A percentile compares a stretch with the other conserved stretches of the same genome.
Evolutionary conservation across 73 alveolate genomes (phyloP).

Genomic region (Tetrahymena malaccensis): DNA sequence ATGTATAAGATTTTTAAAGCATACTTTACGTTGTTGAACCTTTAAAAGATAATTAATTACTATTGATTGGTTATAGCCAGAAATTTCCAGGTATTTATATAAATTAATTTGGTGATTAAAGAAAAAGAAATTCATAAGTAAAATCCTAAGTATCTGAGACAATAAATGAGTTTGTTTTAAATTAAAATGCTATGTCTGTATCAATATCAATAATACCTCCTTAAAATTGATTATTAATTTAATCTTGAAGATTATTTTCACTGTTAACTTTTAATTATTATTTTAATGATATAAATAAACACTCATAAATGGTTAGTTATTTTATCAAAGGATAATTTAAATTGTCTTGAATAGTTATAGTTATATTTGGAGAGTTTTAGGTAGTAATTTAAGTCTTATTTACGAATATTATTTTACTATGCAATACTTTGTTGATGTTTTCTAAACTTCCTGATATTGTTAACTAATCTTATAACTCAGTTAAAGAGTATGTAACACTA

Average conservation of each 20-base stretch:
- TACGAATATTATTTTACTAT: not conserved
- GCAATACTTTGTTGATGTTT: not conserved
- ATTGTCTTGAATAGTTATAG: not conserved
- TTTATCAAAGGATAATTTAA: not conserved
- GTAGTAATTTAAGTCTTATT: not conserved
- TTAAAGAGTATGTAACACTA: not conserved
- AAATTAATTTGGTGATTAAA: not conserved
- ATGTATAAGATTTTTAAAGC: not conserved
- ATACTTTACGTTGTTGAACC: not conserved
- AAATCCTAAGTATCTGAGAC: not conserved
- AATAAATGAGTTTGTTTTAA: not conserved
- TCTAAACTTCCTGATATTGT: not conserved
- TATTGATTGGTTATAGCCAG: not conserved
- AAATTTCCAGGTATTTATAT: not conserved
- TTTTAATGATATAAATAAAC: not conserved
- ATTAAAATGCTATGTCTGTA: not conserved
- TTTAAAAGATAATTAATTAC: not conserved
- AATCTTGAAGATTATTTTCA: not conserved
- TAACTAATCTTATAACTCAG: not conserved
- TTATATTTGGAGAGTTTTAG: not conserved
- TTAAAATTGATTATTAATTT: not conserved
- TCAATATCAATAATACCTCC: not conserved
- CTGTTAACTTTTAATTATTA: not conserved
- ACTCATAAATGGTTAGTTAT: not conserved
- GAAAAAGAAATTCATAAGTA: not conserved